Evolutionary conservation across 1,284 basidiomycete genomes (phyloP).

Genomic region (Malassezia vespertilionis): DNA sequence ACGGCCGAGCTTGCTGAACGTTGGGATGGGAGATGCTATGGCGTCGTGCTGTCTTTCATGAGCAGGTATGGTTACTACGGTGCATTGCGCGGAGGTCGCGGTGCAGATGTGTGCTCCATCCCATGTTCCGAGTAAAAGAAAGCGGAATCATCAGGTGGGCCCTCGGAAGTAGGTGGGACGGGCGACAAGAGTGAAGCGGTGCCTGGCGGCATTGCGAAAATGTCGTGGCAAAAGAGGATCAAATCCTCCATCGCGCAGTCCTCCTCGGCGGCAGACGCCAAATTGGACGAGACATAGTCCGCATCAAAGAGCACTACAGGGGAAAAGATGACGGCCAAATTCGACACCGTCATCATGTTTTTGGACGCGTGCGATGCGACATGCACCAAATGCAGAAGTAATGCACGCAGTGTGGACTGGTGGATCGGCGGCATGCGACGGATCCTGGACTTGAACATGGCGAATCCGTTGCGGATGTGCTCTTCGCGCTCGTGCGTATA

Average conservation of each 20-base stretch:
- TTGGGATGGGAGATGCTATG: too few species aligned
- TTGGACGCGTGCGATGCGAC: conserved; percentile 60
- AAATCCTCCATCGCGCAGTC: conserved; percentile 41
- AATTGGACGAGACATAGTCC: conserved; percentile 31
- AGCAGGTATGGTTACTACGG: too few species aligned
- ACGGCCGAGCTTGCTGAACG: too few species aligned
- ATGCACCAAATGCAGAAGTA: conserved; percentile 77
- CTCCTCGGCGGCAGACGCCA: conserved; percentile 42
- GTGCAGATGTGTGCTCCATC: too few species aligned
- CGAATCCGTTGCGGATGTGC: conserved; percentile 53
- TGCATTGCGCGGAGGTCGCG: too few species aligned
- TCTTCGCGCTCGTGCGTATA: conserved; percentile 50
- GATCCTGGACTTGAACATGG: conserved; percentile 38
- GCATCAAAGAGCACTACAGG: conserved; percentile 40
- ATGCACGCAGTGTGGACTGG: conserved; percentile 70
- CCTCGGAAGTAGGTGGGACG: too few species aligned
- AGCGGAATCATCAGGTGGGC: too few species aligned
- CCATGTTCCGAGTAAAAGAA: too few species aligned
- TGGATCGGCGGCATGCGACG: conserved; percentile 60
- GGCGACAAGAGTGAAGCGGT: conserved; percentile 2
- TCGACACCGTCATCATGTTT: conserved; percentile 87
- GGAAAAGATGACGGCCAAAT: conserved; percentile 45
- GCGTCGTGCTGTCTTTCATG: too few species aligned
- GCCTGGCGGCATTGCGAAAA: conserved; percentile 17
- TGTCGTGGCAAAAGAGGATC: conserved; percentile 30